Evolutionary conservation across 1,284 basidiomycete species (phyloP), one percentile per base, ranked within the genome.

Genomic region (Ustilago tritici): DNA sequence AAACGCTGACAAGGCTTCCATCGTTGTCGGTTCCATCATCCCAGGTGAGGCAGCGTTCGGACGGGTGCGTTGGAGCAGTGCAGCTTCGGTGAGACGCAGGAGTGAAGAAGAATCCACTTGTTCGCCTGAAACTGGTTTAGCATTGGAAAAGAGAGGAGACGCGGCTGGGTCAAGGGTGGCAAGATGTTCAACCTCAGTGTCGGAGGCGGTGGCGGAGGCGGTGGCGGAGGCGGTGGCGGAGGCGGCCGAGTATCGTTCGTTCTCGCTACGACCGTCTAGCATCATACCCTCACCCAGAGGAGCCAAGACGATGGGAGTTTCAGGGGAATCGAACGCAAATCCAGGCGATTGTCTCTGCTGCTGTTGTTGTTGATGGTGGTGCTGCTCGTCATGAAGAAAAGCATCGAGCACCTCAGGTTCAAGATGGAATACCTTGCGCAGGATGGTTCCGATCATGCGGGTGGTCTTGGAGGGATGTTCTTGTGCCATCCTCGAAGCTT

Each of bases 361-460:
- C 17, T 34, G 38, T 6, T 57, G 41, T 35, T 34, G 17, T 36
- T 28, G 2, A 28, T 56, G 55, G 17, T 66, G 67, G 19, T 40
- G 62, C 53, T 6, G 60, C 64, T 77, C 75, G 7, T 71, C 61
- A 4, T 68, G 60, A 19, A 79, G 49, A 28, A 79, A 76, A 1
- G 77, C 61, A 49, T 79, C 77, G 3, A 79, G 66, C 61, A 79
- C 77, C 23, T 79, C 77, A 32, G 77, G 73, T 19, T 79, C 77
- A 34, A 79, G 50, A 28, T 72, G 70, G 52, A 79, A 79, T 11
- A 79, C 61, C 41, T 62, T 73, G 36, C 71, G 68, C 56, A 78
- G 36, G 54, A 78, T 71, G 50, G 57, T 61, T 17, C 76, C 72
- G 43, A 78, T 75, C 55, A 78, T 34, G 19, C 76, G 65, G 12